Evolutionary conservation across 768 basidiomycete genomes (phyloP).

Genomic region (Wakefieldia striispora): DNA sequence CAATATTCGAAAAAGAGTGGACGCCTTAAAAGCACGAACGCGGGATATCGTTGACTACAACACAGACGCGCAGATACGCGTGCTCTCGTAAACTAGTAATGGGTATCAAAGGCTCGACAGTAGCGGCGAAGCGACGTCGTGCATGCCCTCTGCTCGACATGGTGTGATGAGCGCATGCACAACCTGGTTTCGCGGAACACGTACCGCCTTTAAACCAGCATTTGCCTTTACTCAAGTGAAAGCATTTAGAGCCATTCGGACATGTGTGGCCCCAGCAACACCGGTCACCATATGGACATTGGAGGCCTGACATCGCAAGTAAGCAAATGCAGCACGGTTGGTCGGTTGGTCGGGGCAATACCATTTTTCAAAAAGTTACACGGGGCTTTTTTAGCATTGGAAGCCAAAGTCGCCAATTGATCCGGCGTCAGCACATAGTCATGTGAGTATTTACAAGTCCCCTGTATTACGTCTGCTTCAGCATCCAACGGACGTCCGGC

Average conservation of each 20-base stretch:
- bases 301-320: constrained; percentile 45
- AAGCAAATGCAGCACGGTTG: background rate
- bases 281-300: constrained; percentile 69
- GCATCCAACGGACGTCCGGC: constrained; percentile 15
- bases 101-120: constrained; percentile 23
- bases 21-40: constrained; percentile 25
- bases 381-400: constrained; percentile 81
- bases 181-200: constrained; percentile 15
- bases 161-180: constrained; percentile 2
- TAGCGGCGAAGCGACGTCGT: constrained; percentile 22
- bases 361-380: constrained; percentile 85
- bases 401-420: constrained; percentile 66
- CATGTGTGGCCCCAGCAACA: constrained; percentile 87
- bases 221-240: constrained; percentile 71
- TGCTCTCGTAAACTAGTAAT: constrained; percentile 3
- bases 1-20: constrained; percentile 18
- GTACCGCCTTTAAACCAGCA: constrained; percentile 83
- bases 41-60: constrained; percentile 7
- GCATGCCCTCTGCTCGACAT: constrained; percentile 39
- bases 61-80: background rate
- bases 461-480: constrained; percentile 32
- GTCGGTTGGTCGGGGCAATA: constrained; percentile 21
- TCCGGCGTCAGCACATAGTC: constrained; percentile 71
- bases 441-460: constrained; percentile 81
- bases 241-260: constrained; percentile 71